Evolutionary conservation across 495 filamentous ascomycete species (phyloP), one percentile per base, ranked within the genome.

Genomic region (Alectoria sarmentosa): DNA sequence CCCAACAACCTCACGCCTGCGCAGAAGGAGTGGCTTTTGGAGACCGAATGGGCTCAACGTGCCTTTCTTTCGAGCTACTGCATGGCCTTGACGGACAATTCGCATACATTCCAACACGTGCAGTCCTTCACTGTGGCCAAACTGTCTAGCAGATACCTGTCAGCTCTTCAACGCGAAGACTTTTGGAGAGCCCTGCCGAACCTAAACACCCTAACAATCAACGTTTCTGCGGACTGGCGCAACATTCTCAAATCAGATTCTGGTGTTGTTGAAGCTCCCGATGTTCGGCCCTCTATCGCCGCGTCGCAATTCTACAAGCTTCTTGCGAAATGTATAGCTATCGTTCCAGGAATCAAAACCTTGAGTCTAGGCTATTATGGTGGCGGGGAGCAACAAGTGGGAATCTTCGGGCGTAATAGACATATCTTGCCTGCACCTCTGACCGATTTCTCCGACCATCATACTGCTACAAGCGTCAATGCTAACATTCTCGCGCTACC

Each of bases 41-140:
- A 86, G 67, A 81, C 79, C 23, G 76, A 81, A 36, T 82, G 83
- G 78, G 83, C 84, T 9, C 83, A 87, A 64, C 67, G 75, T 30
- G 84, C 83, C 7, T 83, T 87, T 49, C 71, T 87, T 30, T 76
- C 79, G 17, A 82, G 82, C 4, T 85, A 84, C 66, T 74, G 79
- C 62, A 73, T 84, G 30, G 74, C 83, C 6, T 67, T 84, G 26
- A 74, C 80, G 7, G 81, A 83, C 60, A 83, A 83, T 38, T 66
- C 73, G 10, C 26, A 36, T 1, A 76, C 66, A 15, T 84, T 84
- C 59, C 21, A 55, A 11, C 66, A 71, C 3, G 70, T 87, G 46
- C 73, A 74, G 14, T 76, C 74, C 44, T 66, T 86, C 21, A 82
- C 75, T 42, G 72, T 87, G 61, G 74, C 81, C n/a, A 79, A 76